phyloP scores from a whole-genome alignment of 495 filamentous ascomycete genomes.

The Trichoderma virens region DNA sequence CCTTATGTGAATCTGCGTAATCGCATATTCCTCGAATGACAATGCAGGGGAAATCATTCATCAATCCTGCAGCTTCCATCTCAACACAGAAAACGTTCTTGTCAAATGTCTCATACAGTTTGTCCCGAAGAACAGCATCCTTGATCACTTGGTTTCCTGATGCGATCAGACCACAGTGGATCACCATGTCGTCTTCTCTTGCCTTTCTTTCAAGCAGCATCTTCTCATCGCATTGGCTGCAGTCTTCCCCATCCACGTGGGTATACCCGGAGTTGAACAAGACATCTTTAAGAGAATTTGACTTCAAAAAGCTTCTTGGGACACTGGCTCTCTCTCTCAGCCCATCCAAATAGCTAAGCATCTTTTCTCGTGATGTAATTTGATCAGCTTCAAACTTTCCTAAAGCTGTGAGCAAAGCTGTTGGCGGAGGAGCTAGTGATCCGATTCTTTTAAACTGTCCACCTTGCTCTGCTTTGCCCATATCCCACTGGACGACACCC shows the following conservation, averaged over 20 bases:
- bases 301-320: constrained; percentile 13
- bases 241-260: constrained; percentile 18
- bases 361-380: constrained; percentile 13
- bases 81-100: constrained; percentile 31
- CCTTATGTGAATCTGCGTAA: constrained; percentile 32
- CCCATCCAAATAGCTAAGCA: constrained; percentile 16
- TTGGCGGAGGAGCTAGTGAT: constrained; percentile 16
- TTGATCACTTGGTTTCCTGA: not conserved
- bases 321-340: constrained; percentile 15
- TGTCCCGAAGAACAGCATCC: constrained; percentile 1
- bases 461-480: constrained; percentile 26
- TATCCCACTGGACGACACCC: constrained; percentile 34
- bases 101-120: not conserved
- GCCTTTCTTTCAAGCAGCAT: constrained; percentile 16
- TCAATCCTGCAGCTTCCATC: constrained; percentile 41
- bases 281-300: constrained; percentile 15
- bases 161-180: not conserved
- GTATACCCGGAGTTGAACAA: constrained; percentile 25
- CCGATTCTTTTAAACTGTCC: constrained; percentile 28
- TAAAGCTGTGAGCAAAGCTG: constrained; percentile 21
- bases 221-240: constrained; percentile 16
- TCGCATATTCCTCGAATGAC: constrained; percentile 33
- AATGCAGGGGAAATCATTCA: constrained; percentile 29
- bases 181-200: constrained; percentile 10
- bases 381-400: constrained; percentile 21